phyloP scores from a whole-genome alignment of 2,329 filamentous ascomycete species.

The Leptographium lundbergii region DNA sequence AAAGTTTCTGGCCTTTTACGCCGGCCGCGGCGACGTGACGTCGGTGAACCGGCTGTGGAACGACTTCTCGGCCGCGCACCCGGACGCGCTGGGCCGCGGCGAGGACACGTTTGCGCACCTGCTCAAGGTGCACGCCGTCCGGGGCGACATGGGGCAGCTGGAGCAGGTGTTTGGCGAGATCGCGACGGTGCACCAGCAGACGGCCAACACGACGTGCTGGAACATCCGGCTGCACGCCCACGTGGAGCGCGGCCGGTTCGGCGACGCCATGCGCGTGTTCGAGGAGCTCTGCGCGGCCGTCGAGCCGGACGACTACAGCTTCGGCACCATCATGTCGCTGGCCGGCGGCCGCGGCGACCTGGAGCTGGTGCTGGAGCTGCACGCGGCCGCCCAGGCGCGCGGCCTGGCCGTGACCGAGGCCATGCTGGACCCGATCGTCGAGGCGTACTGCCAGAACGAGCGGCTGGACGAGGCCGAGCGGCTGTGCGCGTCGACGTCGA shows the following conservation, averaged over 20 bases:
- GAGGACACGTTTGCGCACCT: conserved; percentile 40
- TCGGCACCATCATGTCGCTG: conserved; percentile 62
- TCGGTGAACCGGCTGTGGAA: conserved; percentile 32
- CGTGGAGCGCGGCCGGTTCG: conserved; percentile 50
- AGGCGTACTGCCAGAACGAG: conserved; percentile 51
- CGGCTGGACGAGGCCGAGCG: conserved; percentile 41
- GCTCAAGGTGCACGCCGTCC: conserved; percentile 58
- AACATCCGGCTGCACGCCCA: conserved; percentile 67
- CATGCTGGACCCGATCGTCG: conserved; percentile 53
- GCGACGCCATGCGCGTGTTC: conserved; percentile 53
- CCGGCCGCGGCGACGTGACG: conserved; percentile 31
- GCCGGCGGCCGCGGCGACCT: conserved; percentile 61
- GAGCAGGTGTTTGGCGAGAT: conserved; percentile 52
- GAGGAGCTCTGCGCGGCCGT: conserved; percentile 39
- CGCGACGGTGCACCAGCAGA: conserved; percentile 35
- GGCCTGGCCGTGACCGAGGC: conserved; percentile 36
- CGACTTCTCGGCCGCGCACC: conserved; percentile 25
- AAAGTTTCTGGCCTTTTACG: conserved; percentile 36
- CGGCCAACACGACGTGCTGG: conserved; percentile 51
- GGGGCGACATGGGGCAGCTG: conserved; percentile 50
- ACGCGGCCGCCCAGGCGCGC: conserved; percentile 45
- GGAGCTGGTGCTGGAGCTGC: conserved; percentile 52
- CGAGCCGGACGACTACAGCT: conserved; percentile 49
- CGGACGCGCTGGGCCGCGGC: conserved; percentile 7
- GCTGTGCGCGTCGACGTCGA: conserved; percentile 40